Base-by-base conservation (phyloP, 2,329 filamentous ascomycete genomes). In the Thyridium curvatum region DNA sequence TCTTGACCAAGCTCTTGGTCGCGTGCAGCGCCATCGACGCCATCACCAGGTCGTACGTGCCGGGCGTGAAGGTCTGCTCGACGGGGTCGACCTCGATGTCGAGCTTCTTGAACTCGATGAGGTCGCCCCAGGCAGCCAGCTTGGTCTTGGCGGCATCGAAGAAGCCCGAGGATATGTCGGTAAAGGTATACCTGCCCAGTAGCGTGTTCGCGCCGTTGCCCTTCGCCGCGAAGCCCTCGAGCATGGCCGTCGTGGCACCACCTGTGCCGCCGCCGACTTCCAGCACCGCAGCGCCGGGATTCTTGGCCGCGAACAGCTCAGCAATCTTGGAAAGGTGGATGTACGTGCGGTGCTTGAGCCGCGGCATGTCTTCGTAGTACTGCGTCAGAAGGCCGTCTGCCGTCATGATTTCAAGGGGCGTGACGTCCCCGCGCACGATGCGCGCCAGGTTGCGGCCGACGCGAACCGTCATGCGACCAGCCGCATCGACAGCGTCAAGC, bases 111-210 rank as follows among this genome's bases (percentile, higher is more conserved):
- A 50, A 64, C 12, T 49, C 44, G 37, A 64, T 51, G 16, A 49
- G 12, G 10, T 41, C 44, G 6, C 39, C 44, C 35, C 54, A 51
- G 5, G 45, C 38, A 3, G 46, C 45, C 17, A 66, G 54, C 18
- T 48, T 53, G 8, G 53, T 48, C 37, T 50, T 44, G 2, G 60
- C 60, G 1, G 51, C 43, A 15, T 61, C 56, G 32, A 70, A 67
- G 49, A 63, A 64, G 13, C 54, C 58, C 3, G 53, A 39, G 3
- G 58, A 59, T 14, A 65, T 59, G 41, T 71, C 66, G 0, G 68
- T 70, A 46, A 56, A 71, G 4, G 60, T 63, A 44, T 69, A 72
- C 12, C 34, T 31, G 4, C 35, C 34, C 41, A 55, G 55, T 29
- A n/a, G n/a, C n/a, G n/a, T n/a, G n/a, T n/a, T n/a, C 2, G 32